These are phyloP conservation scores for Xylaria sp. DNA, from an alignment of 2,329 filamentous ascomycete genomes.

Conservation along the genomic window DNA sequence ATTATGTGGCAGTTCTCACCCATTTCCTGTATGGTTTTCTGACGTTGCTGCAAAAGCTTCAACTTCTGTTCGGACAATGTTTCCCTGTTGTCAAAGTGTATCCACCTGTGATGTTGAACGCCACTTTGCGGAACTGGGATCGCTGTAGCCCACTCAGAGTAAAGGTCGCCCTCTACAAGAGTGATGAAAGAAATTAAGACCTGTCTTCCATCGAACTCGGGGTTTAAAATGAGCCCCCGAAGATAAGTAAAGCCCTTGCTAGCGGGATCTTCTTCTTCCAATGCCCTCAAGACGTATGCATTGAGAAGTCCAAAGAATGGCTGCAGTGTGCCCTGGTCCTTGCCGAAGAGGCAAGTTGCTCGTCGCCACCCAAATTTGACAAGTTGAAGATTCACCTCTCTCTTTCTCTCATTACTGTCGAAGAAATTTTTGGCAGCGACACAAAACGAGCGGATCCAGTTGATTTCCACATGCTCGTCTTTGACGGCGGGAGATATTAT, in stretches of 20 bases:
- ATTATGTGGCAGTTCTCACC: background rate
- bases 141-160: background rate
- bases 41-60: background rate
- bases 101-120: background rate
- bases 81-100: background rate
- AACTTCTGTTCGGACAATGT: background rate
- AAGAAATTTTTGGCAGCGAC: background rate
- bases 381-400: conserved; percentile 5
- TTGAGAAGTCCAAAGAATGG: conserved; percentile 17
- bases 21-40: background rate
- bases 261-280: conserved; percentile 5
- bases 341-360: background rate
- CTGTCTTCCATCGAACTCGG: background rate
- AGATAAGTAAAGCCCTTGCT: conserved; percentile 13
- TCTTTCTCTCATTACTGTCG: background rate
- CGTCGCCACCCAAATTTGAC: conserved; percentile 25
- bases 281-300: background rate
- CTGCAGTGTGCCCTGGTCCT: background rate
- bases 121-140: background rate
- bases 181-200: background rate
- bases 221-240: background rate
- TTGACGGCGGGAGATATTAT: background rate
- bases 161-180: background rate
- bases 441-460: background rate
- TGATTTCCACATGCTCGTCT: background rate